Percentiles rank a stretch among this genome's conserved stretches.
Conservation (phyloP, 108 stramenopile species). For the Pseudonitzschia pungens region DNA sequence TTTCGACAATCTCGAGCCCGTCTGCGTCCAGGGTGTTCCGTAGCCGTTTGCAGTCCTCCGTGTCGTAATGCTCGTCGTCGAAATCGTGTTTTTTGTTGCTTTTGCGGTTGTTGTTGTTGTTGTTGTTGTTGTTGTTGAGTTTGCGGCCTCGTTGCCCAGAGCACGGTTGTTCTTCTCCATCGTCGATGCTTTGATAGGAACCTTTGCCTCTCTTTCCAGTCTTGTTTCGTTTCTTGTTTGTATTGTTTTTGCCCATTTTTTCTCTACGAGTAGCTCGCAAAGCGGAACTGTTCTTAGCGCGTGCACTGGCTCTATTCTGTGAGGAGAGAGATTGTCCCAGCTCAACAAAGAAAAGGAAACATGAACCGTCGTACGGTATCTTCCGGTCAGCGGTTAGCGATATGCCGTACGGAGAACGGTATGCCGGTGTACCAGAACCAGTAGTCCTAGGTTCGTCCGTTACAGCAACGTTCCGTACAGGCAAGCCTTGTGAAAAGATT, state of each 20-base stretch:
- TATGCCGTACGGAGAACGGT: too few species aligned
- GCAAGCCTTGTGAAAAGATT: too few species aligned
- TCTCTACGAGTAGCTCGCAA: too few species aligned
- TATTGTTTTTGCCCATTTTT: background rate
- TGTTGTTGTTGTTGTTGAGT: background rate
- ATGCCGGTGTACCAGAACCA: too few species aligned
- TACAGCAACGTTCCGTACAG: too few species aligned
- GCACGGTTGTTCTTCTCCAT: conserved; percentile 3
- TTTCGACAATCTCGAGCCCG: conserved; percentile 51
- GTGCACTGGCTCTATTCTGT: too few species aligned
- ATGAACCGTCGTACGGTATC: too few species aligned
- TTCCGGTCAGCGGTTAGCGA: too few species aligned
- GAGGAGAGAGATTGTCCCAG: too few species aligned
- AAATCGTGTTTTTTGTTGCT: background rate
- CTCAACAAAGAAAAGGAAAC: too few species aligned
- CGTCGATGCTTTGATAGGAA: conserved; percentile 9
- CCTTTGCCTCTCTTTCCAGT: conserved; percentile 1
- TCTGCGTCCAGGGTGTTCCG: conserved; percentile 8
- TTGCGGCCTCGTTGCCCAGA: background rate
- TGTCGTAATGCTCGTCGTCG: background rate
- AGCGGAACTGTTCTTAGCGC: too few species aligned
- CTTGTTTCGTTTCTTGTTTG: conserved; percentile 14
- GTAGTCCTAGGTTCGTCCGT: too few species aligned
- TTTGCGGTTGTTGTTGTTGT: background rate
- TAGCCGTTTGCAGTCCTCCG: background rate